A percentile compares a stretch with the other conserved stretches of the same genome.
Conservation (phyloP, 2,329 filamentous ascomycete species). For the Drechslerella dactyloides region DNA sequence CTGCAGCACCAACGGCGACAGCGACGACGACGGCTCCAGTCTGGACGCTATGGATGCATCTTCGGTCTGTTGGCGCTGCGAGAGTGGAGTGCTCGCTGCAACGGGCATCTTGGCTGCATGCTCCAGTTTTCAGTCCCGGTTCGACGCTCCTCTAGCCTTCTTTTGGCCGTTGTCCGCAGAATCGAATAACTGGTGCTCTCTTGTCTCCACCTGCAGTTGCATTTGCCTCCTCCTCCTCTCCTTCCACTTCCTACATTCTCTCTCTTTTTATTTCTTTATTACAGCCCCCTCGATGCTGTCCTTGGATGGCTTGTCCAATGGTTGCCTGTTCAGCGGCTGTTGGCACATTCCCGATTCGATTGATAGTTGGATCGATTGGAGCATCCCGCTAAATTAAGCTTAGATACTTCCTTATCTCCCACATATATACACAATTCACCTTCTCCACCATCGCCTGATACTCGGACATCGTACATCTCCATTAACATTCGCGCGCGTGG, state of each 20-base stretch:
- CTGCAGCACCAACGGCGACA: too few relatives aligned
- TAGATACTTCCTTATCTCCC: too few relatives aligned
- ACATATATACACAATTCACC: too few relatives aligned
- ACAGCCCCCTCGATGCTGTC: not conserved
- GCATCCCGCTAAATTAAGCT: too few relatives aligned
- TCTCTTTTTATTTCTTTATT: not conserved
- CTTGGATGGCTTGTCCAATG: too few relatives aligned
- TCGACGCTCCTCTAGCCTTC: not conserved
- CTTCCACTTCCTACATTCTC: constrained; percentile 4
- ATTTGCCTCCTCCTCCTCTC: constrained; percentile 1
- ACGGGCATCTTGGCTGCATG: not conserved
- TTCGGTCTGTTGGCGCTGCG: not conserved
- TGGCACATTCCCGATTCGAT: too few relatives aligned
- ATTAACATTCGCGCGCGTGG: not conserved
- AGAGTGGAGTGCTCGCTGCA: constrained; percentile 1
- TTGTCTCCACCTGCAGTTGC: constrained; percentile 11
- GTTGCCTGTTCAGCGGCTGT: too few relatives aligned
- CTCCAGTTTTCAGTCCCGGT: not conserved
- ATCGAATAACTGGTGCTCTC: not conserved
- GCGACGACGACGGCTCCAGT: too few relatives aligned
- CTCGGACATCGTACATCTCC: not conserved
- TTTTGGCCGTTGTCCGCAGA: not conserved
- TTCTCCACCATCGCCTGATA: too few relatives aligned
- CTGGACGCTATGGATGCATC: too few relatives aligned
- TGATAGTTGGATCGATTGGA: too few relatives aligned